phyloP scores from a whole-genome alignment of 2,329 filamentous ascomycete genomes.

The Ascocoryne sarcoides region DNA sequence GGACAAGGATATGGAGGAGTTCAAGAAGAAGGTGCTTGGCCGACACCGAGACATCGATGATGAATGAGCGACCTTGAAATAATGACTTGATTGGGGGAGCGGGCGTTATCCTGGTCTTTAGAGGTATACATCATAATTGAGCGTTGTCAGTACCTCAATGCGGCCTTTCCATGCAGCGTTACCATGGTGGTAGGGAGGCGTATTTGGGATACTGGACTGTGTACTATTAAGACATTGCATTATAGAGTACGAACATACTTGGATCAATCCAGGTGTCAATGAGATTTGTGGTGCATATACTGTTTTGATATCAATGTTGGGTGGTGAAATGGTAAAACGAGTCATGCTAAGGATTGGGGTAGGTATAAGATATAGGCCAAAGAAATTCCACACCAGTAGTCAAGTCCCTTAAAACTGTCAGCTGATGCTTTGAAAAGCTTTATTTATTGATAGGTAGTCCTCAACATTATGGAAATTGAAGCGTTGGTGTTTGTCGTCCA shows the following conservation, averaged over 20 bases:
- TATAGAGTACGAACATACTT: constrained; percentile 4
- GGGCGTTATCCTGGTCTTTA: not conserved
- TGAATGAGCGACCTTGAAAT: constrained; percentile 26
- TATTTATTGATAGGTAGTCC: not conserved
- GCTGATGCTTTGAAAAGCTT: not conserved
- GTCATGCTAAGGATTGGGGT: too few species aligned
- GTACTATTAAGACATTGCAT: constrained; percentile 13
- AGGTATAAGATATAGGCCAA: too few species aligned
- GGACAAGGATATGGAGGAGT: constrained; percentile 3
- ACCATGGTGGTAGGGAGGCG: constrained; percentile 13
- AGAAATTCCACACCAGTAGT: too few species aligned
- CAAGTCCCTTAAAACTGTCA: too few species aligned
- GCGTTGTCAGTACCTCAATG: not conserved
- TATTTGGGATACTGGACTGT: constrained; percentile 11
- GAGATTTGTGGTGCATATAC: too few species aligned
- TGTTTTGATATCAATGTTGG: too few species aligned
- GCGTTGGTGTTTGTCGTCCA: not conserved
- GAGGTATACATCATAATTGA: constrained; percentile 1
- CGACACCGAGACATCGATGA: constrained; percentile 58
- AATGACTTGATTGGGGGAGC: not conserved
- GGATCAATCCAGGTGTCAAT: constrained; percentile 9
- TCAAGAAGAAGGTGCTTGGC: constrained; percentile 34
- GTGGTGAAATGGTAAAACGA: too few species aligned
- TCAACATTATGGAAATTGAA: not conserved
- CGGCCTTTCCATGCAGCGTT: constrained; percentile 16